Evolutionary conservation across 2,329 filamentous ascomycete species (phyloP).

Genomic region (Cytospora chrysosperma): DNA sequence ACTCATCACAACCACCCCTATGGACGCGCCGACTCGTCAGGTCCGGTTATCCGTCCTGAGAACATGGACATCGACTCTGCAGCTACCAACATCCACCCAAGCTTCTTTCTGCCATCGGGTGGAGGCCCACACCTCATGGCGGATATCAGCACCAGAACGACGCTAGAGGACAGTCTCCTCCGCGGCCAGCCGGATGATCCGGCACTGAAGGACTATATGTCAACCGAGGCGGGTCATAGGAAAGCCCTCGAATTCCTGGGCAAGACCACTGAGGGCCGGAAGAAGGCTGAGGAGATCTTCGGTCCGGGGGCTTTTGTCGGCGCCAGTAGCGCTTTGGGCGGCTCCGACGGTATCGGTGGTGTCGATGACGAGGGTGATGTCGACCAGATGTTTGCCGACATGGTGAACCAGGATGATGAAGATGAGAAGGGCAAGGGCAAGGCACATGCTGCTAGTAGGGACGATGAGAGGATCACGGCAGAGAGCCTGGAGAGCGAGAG

Average conservation of each 20-base stretch:
- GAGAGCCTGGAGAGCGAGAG: constrained; percentile 46
- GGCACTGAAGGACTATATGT: constrained; percentile 44
- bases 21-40: constrained; percentile 26
- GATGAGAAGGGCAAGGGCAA: constrained; percentile 41
- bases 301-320: constrained; percentile 47
- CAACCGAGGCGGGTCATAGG: constrained; percentile 44
- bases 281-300: constrained; percentile 51
- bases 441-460: not conserved
- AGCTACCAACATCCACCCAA: constrained; percentile 38
- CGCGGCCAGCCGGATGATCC: constrained; percentile 41
- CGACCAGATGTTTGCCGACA: constrained; percentile 56
- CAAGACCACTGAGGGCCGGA: constrained; percentile 50
- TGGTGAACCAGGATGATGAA: constrained; percentile 53
- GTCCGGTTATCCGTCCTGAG: constrained; percentile 34
- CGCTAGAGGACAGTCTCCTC: constrained; percentile 52
- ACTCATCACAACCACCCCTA: constrained; percentile 35
- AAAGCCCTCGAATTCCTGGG: constrained; percentile 54
- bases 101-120: constrained; percentile 41
- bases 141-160: constrained; percentile 41
- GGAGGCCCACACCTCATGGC: constrained; percentile 43
- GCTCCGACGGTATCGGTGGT: constrained; percentile 27
- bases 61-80: constrained; percentile 41
- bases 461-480: constrained; percentile 35
- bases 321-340: not conserved
- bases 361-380: constrained; percentile 47